phyloP scores from a whole-genome alignment of 2,329 filamentous ascomycete genomes.

The Arthrobotrys pseudoclavata region DNA sequence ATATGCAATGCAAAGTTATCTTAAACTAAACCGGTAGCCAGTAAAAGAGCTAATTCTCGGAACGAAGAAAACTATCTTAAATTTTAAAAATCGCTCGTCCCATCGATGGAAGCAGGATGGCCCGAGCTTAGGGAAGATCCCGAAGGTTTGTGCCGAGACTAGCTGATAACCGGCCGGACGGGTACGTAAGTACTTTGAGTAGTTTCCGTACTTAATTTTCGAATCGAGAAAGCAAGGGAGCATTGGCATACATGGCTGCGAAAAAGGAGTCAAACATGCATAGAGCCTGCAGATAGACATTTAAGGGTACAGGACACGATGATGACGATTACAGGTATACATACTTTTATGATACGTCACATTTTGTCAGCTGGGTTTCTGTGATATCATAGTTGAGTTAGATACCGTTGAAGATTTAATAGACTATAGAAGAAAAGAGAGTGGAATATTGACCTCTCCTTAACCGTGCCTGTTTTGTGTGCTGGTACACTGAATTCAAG shows the following conservation, averaged over 20 bases:
- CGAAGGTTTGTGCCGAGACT: conserved; percentile 8
- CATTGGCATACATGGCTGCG: neutral
- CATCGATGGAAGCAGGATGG: neutral
- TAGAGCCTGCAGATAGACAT: neutral
- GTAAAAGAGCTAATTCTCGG: neutral
- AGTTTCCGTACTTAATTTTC: neutral
- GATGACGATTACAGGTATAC: neutral
- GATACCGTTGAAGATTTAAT: neutral
- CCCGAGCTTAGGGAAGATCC: conserved; percentile 3
- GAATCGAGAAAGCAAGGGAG: conserved; percentile 5
- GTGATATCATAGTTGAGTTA: conserved; percentile 7
- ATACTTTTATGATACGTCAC: conserved; percentile 8
- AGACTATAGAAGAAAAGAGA: neutral
- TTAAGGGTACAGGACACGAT: neutral
- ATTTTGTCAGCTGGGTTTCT: neutral
- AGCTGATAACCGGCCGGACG: neutral
- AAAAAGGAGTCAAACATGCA: conserved; percentile 15
- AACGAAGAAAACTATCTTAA: neutral
- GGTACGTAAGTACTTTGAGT: neutral
- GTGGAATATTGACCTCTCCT: neutral
- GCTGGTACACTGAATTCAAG: too few relatives aligned
- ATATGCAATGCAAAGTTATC: neutral
- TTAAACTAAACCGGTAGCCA: neutral
- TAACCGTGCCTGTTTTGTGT: too few relatives aligned
- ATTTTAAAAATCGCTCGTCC: conserved; percentile 8